Evolutionary conservation across 2,329 filamentous ascomycete genomes (phyloP), one percentile per base, ranked within the genome.

Genomic region (Aspergillus ruber): DNA sequence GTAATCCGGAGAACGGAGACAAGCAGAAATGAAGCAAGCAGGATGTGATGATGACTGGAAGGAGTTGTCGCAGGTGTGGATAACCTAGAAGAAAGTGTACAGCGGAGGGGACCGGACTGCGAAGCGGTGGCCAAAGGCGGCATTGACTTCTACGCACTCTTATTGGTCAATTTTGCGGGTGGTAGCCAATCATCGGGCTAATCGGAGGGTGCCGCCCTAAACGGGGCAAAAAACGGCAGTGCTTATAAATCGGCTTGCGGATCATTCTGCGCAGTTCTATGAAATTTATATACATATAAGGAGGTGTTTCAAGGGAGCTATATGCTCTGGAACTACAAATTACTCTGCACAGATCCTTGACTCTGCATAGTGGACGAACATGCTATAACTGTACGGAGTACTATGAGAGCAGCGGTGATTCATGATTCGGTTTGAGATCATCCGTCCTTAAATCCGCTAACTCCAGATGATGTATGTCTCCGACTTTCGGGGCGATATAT

Each of bases 191-290:
- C 42, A 43, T n/a, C 25, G 25, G 12, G 21, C 20, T 20, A 9
- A 20, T 42, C 23, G n/a, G 40, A 27, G 12, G 23, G 23, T 18
- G 38, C 18, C 38, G 38, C 38, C 18, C 38, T 40, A 42, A 36
- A 27, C 21, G 40, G 23, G 20, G 40, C 21, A 42, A 45, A 45
- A 39, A 45, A 29, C n/a, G 13, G 29, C 17, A 39, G 18, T 25
- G 44, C 44, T 45, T 45, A 45, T 39, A 45, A 45, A 45, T 45
- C 44, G 17, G 36, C 9, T 6, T 12, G 36, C 17, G 36, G 36
- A 12, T 17, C 36, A 39, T 39, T 39, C 36, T 39, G 17, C 17
- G 36, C 36, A 18, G 17, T 39, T 39, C 35, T 9, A 38, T 38
- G n/a, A 10, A 25, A 9, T 8, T 4, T 15, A 15, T 33, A 33